Evolutionary conservation across 345 rosid genomes (phyloP).

Genomic region (Populus pruinosa): DNA sequence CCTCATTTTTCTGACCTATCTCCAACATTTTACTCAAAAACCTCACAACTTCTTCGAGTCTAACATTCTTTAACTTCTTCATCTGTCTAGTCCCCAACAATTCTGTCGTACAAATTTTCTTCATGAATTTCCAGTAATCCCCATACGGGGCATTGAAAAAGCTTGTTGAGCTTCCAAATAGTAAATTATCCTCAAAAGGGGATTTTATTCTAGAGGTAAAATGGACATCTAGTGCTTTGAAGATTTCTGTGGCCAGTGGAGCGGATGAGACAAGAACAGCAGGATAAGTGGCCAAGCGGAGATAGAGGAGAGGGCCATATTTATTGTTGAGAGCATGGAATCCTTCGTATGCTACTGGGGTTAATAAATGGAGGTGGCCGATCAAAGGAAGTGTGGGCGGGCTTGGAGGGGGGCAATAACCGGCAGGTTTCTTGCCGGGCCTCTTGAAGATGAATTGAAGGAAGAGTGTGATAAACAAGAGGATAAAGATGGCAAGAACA

Average conservation of each 20-base stretch:
- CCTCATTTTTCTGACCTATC: conserved; percentile 8
- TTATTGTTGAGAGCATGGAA: conserved; percentile 12
- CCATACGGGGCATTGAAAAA: conserved; percentile 36
- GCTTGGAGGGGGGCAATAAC: conserved; percentile 35
- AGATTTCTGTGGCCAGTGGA: not conserved
- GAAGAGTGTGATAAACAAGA: not conserved
- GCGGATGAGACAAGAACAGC: not conserved
- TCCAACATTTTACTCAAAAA: conserved; percentile 5
- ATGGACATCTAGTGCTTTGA: conserved; percentile 19
- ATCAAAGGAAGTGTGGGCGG: conserved; percentile 38
- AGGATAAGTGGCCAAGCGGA: not conserved
- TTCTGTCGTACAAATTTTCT: conserved; percentile 25
- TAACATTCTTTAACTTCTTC: conserved; percentile 2
- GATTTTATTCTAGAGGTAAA: conserved; percentile 18
- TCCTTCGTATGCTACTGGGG: conserved; percentile 22
- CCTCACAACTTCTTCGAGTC: conserved; percentile 15
- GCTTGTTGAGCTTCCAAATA: conserved; percentile 23
- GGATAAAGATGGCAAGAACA: not conserved
- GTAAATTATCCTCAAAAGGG: conserved; percentile 23
- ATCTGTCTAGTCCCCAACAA: conserved; percentile 13
- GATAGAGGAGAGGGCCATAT: not conserved
- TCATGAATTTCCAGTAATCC: conserved; percentile 51
- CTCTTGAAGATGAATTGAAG: not conserved
- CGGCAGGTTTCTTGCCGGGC: not conserved
- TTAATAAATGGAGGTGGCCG: conserved; percentile 43